Evolutionary conservation across 495 filamentous ascomycete genomes (phyloP).

Genomic region (Chaetomium fimeti): DNA sequence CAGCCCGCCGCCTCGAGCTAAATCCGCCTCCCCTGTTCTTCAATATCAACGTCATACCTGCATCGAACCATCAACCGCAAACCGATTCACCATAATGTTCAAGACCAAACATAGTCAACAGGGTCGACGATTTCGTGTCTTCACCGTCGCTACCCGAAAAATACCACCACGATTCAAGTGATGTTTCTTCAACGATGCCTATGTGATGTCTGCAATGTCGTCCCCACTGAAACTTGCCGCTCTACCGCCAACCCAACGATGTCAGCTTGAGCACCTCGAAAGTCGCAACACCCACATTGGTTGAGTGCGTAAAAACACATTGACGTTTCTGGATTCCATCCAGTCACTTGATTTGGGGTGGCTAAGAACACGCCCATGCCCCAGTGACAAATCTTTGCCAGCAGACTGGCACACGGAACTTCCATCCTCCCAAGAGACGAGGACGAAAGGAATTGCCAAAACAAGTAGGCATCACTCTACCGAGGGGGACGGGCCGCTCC

Average conservation of each 20-base stretch:
- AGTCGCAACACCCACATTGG: too few species aligned
- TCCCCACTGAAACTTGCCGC: not conserved
- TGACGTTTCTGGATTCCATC: too few species aligned
- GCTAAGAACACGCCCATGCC: too few species aligned
- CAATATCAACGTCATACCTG: conserved; percentile 22
- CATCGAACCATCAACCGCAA: not conserved
- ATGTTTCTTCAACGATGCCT: not conserved
- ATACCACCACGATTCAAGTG: not conserved
- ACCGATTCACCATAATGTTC: not conserved
- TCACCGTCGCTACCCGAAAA: not conserved
- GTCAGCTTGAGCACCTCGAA: not conserved
- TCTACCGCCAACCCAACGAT: not conserved
- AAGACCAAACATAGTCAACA: not conserved
- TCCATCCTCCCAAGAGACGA: not conserved
- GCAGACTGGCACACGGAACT: not conserved
- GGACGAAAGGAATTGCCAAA: not conserved
- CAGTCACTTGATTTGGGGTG: too few species aligned
- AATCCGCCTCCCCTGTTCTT: conserved; percentile 23
- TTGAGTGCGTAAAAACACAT: too few species aligned
- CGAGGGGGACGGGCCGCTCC: conserved; percentile 34
- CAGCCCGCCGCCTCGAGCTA: conserved; percentile 32
- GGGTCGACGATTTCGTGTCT: not conserved
- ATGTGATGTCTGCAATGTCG: not conserved
- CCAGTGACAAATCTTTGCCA: not conserved
- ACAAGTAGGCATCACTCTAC: not conserved